A percentile compares a stretch with the other conserved stretches of the same genome.
Conservation (phyloP, 2,329 filamentous ascomycete genomes). For the Epichloe sibirici region DNA sequence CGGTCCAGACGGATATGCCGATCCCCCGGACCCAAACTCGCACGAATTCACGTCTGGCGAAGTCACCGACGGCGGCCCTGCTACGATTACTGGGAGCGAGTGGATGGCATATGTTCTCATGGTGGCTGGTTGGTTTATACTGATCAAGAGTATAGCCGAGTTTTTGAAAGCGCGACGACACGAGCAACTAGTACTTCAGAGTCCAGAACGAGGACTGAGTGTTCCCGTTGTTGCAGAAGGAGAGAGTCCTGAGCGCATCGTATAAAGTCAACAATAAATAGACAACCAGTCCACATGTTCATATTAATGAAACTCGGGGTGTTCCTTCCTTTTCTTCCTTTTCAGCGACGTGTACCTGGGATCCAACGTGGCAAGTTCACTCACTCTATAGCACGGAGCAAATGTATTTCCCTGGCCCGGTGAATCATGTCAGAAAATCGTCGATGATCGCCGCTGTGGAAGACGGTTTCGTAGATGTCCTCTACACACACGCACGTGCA, state of each 20-base stretch:
- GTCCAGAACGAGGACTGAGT: conserved; percentile 75
- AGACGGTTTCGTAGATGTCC: no score
- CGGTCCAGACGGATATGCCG: conserved; percentile 47
- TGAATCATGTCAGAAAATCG: no score
- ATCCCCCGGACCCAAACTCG: conserved; percentile 76
- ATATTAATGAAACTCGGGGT: no score
- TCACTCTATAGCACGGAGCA: no score
- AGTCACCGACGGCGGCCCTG: conserved; percentile 39
- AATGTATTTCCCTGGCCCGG: no score
- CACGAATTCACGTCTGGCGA: conserved; percentile 74
- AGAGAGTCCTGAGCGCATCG: conserved; percentile 66
- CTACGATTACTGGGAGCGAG: conserved; percentile 60
- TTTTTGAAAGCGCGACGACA: conserved; percentile 80
- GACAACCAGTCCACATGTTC: no score
- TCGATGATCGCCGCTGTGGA: no score
- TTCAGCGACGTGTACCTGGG: no score
- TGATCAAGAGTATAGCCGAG: conserved; percentile 87
- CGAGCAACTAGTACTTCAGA: conserved; percentile 86
- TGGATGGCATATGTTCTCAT: conserved; percentile 89
- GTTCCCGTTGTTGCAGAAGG: conserved; percentile 79
- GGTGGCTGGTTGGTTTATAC: conserved; percentile 96
- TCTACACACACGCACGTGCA: no score
- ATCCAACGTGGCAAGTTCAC: no score
- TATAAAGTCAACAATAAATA: conserved; percentile 30
- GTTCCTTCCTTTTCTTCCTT: no score